Base-by-base conservation (phyloP, 1,284 basidiomycete genomes). In the Mycena sp. region DNA sequence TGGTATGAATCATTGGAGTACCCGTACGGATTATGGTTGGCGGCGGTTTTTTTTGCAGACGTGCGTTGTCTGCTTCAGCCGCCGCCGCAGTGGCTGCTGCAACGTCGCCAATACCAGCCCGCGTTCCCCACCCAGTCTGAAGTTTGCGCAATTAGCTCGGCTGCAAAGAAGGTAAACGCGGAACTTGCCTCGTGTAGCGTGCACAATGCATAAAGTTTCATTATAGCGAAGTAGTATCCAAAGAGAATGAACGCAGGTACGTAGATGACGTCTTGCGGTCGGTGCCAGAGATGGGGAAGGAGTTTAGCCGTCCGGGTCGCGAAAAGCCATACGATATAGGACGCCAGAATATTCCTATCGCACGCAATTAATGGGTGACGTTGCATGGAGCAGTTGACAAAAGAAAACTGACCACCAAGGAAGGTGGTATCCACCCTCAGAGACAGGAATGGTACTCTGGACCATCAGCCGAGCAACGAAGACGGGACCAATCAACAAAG, bases 241-340 rank as follows among this genome's bases (percentile, higher is more conserved):
- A 96, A 96, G 6, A 90, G 72, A 71, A 96, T 94, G 79, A 95
- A 96, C n/a, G 92, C 94, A 4, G 94, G 94, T 12, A 96, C 92
- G 75, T 94, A 88, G 70, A 96, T 89, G 71, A 96, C 86, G 73
- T 96, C 92, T 72, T 90, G 86, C 1, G 95, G 95, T 38, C 91
- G 84, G 63, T 88, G 74, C 93, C 93, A 96, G 4, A 96, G 82
- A 80, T 96, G 94, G 0, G 95, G 95, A 6, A 95, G 80, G 10
- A 96, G 86, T 79, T 96, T 97, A 70, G 88, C 85, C 21, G 94
- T 94, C 64, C 94, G 88, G 4, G 94, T 96, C 10, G 88, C 89
- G 45, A 87, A 80, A 25, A 96, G 84, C 93, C 93, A 95, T 41
- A 92, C 90, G 58, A 89, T 70, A 75, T 92, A 95, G 50, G 89